These are phyloP conservation scores for Chaetomium olivaceum DNA, from an alignment of 2,329 filamentous ascomycete genomes.

Conservation along the genomic window DNA sequence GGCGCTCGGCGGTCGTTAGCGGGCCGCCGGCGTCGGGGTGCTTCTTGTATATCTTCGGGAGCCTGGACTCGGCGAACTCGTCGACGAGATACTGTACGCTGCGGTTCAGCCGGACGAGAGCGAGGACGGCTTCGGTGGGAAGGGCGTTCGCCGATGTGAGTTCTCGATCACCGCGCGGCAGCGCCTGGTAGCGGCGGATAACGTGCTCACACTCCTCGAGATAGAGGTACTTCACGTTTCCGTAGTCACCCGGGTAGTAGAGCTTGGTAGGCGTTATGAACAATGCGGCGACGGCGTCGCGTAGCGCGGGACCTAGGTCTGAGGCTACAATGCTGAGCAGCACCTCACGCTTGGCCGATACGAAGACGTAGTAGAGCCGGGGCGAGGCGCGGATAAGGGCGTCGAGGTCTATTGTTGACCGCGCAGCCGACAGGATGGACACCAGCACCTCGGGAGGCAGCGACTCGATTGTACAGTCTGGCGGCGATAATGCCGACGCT, in stretches of 20 bases:
- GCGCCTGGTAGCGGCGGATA: neutral
- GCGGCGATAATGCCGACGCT: no score
- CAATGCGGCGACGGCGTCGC: neutral
- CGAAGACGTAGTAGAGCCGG: neutral
- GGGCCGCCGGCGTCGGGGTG: neutral
- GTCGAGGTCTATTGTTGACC: neutral
- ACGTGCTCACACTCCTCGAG: neutral
- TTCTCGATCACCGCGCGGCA: neutral
- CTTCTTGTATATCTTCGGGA: neutral
- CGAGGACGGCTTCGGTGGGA: neutral
- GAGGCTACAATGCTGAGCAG: neutral
- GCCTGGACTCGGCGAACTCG: neutral
- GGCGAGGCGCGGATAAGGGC: neutral
- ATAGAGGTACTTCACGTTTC: neutral
- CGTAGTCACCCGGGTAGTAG: no score
- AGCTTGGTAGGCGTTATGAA: neutral
- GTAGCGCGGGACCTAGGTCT: neutral
- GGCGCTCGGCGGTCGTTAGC: neutral
- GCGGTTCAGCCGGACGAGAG: neutral
- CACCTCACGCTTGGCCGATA: neutral
- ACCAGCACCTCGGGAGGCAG: neutral
- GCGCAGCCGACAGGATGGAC: neutral
- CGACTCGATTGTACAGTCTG: no score
- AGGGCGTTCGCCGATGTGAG: neutral
- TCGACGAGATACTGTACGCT: neutral